Conservation (phyloP, 768 basidiomycete species). For the Russula sp. region DNA sequence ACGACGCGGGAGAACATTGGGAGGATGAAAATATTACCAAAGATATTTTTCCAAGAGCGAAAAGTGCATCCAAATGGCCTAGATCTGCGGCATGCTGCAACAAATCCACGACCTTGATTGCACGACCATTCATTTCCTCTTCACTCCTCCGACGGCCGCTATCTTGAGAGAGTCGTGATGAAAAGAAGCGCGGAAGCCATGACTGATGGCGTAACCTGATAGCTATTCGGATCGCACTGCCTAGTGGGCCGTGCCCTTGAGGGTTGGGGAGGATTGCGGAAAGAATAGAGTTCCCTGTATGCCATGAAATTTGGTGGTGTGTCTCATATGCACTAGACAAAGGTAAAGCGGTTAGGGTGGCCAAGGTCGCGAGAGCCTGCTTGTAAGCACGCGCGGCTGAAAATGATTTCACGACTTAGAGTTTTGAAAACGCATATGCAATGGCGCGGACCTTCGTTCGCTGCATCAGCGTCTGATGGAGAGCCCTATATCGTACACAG, state of each 20-base stretch:
- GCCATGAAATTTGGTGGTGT: conserved; percentile 33
- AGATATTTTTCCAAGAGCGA: conserved; percentile 56
- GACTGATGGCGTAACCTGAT: conserved; percentile 57
- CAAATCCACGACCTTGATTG: conserved; percentile 75
- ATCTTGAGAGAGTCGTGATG: conserved; percentile 36
- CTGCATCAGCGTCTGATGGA: conserved; percentile 11
- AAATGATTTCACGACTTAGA: background rate
- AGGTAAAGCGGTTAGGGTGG: conserved; percentile 54
- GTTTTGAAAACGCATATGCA: background rate
- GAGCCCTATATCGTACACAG: background rate
- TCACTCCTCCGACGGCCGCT: conserved; percentile 42
- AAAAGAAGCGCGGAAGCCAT: conserved; percentile 40
- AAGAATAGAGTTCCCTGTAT: conserved; percentile 40
- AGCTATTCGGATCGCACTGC: conserved; percentile 58
- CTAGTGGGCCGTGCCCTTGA: conserved; percentile 73
- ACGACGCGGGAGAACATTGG: background rate
- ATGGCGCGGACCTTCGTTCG: conserved; percentile 17
- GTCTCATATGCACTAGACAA: conserved; percentile 51
- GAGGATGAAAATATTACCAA: conserved; percentile 37
- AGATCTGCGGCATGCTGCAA: conserved; percentile 75
- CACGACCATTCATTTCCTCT: conserved; percentile 61
- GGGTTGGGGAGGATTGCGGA: conserved; percentile 61
- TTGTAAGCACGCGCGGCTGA: conserved; percentile 68
- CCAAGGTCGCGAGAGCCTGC: conserved; percentile 62
- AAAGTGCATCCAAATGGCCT: conserved; percentile 69